phyloP scores from a whole-genome alignment of 768 basidiomycete species.

The Boletellus emodensis region DNA sequence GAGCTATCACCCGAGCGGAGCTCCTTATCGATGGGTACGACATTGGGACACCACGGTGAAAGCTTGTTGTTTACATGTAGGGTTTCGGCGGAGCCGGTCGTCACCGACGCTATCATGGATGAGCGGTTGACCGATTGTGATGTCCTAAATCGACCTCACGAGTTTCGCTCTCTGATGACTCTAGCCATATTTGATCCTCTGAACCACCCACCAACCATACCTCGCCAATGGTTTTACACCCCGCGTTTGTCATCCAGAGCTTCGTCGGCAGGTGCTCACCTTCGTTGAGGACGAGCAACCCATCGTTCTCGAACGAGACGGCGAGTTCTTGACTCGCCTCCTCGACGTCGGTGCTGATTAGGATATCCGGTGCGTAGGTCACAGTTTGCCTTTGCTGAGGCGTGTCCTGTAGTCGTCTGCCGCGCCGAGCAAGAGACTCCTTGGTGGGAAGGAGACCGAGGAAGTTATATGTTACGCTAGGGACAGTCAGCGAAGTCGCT shows the following conservation, averaged over 20 bases:
- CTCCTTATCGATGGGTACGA: conserved; percentile 38
- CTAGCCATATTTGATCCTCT: conserved; percentile 62
- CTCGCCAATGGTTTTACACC: conserved; percentile 55
- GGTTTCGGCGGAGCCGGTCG: conserved; percentile 32
- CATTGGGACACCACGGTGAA: conserved; percentile 40
- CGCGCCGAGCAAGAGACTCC: conserved; percentile 68
- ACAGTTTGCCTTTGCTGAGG: conserved; percentile 61
- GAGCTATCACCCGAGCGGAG: conserved; percentile 48
- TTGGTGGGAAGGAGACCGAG: conserved; percentile 63
- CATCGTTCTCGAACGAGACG: conserved; percentile 53
- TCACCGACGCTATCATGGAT: conserved; percentile 13
- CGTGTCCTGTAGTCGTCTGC: conserved; percentile 74
- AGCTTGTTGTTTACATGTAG: conserved; percentile 53
- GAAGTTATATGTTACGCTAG: conserved; percentile 62
- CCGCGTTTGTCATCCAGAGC: conserved; percentile 65
- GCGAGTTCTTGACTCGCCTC: conserved; percentile 62
- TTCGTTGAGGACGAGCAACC: conserved; percentile 50
- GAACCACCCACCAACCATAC: conserved; percentile 64
- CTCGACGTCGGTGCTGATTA: conserved; percentile 58
- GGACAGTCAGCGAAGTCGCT: conserved; percentile 52
- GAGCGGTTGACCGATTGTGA: not conserved
- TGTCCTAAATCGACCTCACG: conserved; percentile 13
- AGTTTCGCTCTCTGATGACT: conserved; percentile 18
- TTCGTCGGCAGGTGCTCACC: conserved; percentile 61
- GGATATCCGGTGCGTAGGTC: conserved; percentile 67